Percentiles rank a stretch among this genome's conserved stretches.
Evolutionary conservation across 495 filamentous ascomycete genomes (phyloP).

Genomic region (Extremus antarcticus): DNA sequence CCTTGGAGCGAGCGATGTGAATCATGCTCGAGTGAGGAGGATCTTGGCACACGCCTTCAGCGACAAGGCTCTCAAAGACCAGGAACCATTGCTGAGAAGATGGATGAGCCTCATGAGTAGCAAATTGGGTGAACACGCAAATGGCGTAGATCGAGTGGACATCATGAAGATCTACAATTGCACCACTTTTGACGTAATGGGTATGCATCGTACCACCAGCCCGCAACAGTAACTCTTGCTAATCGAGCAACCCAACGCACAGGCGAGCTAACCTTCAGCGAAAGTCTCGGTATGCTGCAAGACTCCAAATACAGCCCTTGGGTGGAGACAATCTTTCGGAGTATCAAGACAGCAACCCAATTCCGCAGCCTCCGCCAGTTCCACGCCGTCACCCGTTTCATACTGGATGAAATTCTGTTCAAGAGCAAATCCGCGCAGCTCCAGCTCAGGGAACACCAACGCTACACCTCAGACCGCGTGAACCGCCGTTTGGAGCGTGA

Average conservation of each 20-base stretch:
- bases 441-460: not conserved
- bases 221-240: not conserved
- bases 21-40: too few species aligned
- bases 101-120: conserved; percentile 3
- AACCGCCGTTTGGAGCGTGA: conserved; percentile 3
- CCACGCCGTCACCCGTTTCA: not conserved
- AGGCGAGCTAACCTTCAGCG: conserved; percentile 13
- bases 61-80: too few species aligned
- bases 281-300: conserved; percentile 8
- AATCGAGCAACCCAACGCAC: not conserved
- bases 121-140: not conserved
- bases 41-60: too few species aligned
- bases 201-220: not conserved
- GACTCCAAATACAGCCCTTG: conserved; percentile 3
- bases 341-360: conserved; percentile 1
- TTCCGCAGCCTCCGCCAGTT: not conserved
- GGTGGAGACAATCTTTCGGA: conserved; percentile 6
- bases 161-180: conserved; percentile 11
- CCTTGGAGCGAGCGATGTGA: too few species aligned
- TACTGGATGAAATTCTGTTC: not conserved
- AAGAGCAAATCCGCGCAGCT: not conserved
- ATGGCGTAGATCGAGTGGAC: not conserved
- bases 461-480: conserved; percentile 10
- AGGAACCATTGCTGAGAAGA: conserved; percentile 15
- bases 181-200: conserved; percentile 15